phyloP scores from a whole-genome alignment of 2,329 filamentous ascomycete species.

The Colletotrichum sojae region DNA sequence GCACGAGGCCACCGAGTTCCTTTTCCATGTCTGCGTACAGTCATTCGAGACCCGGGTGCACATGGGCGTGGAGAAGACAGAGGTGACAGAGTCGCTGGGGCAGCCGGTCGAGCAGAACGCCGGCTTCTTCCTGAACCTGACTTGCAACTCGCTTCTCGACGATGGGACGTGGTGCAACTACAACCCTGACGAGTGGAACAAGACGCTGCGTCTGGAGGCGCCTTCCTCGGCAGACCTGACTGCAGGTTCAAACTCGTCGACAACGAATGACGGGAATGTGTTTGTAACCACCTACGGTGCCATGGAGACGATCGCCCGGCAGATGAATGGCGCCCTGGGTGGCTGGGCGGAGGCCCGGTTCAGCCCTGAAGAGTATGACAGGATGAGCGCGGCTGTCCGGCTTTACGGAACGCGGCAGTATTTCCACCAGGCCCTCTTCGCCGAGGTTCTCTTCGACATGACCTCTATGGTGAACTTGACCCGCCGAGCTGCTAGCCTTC shows the following conservation, averaged over 20 bases:
- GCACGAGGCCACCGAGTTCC: conserved; percentile 10
- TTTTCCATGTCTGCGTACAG: conserved; percentile 14
- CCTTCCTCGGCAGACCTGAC: background rate
- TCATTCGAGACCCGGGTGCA: background rate
- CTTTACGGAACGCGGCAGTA: background rate
- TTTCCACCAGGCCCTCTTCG: background rate
- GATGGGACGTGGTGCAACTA: background rate
- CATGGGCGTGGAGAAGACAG: background rate
- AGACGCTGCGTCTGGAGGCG: background rate
- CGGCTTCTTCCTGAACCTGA: conserved; percentile 1
- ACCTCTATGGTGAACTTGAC: background rate
- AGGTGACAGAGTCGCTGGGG: background rate
- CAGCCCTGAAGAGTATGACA: background rate
- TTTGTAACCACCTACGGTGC: background rate
- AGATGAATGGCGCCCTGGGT: background rate
- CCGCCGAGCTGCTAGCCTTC: background rate
- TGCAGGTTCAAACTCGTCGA: too few species aligned
- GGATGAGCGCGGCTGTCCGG: background rate
- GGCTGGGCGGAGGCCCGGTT: background rate
- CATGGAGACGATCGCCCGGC: background rate
- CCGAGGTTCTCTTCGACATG: background rate
- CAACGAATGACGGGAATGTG: too few species aligned
- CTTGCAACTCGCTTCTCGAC: background rate
- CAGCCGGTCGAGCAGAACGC: background rate
- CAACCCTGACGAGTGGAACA: background rate